phyloP scores from a whole-genome alignment of 2,329 filamentous ascomycete genomes.

The Talaromyces sp. region DNA sequence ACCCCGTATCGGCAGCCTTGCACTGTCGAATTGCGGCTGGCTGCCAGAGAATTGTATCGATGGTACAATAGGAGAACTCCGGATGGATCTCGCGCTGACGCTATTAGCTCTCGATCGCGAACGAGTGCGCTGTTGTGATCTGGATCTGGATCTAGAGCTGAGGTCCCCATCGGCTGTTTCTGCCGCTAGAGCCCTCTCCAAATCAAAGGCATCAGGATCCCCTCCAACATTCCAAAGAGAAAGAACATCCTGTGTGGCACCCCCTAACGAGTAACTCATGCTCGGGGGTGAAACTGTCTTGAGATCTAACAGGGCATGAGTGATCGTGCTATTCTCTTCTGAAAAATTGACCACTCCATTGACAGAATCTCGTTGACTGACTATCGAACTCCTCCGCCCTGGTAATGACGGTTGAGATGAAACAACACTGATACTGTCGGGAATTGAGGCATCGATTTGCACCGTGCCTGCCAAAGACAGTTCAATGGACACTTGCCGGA shows the following conservation, averaged over 20 bases:
- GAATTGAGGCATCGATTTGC: slow-evolving; percentile 22
- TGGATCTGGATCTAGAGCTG: slow-evolving; percentile 21
- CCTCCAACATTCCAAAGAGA: slow-evolving; percentile 38
- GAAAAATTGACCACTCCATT: neutral
- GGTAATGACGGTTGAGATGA: slow-evolving; percentile 8
- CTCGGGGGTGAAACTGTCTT: slow-evolving; percentile 3
- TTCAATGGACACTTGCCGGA: slow-evolving; percentile 38
- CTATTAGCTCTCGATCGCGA: slow-evolving; percentile 24
- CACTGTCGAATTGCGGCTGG: slow-evolving; percentile 30
- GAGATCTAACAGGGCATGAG: slow-evolving; percentile 11
- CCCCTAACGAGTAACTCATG: neutral
- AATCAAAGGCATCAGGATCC: slow-evolving; percentile 37
- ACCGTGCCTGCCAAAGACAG: slow-evolving; percentile 37
- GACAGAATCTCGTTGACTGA: neutral
- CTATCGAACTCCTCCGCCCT: neutral
- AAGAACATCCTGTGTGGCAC: slow-evolving; percentile 28
- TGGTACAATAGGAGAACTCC: slow-evolving; percentile 29
- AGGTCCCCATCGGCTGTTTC: slow-evolving; percentile 25
- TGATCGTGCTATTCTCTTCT: neutral
- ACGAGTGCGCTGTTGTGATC: slow-evolving; percentile 26
- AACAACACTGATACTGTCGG: neutral
- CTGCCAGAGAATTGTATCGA: slow-evolving; percentile 33
- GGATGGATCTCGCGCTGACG: slow-evolving; percentile 24
- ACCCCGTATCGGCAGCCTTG: slow-evolving; percentile 19
- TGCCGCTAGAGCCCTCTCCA: slow-evolving; percentile 29